These are phyloP conservation scores for Trypanosoma lewisi DNA, from an alignment of 208 protist genomes.

Conservation along the genomic window DNA sequence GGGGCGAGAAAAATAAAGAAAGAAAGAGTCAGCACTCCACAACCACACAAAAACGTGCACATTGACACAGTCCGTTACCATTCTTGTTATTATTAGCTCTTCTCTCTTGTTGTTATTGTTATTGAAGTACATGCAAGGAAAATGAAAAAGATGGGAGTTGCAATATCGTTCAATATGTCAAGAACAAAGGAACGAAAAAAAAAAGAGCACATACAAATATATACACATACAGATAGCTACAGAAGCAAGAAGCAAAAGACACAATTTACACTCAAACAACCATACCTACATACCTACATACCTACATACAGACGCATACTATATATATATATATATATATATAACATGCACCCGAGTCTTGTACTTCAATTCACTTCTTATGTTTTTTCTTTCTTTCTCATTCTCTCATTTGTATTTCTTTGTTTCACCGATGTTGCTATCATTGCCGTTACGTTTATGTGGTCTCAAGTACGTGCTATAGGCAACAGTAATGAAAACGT, in stretches of 20 bases:
- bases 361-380: background rate
- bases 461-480: no score
- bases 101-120: no score
- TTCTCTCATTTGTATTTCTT: conserved; percentile 1
- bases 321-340: conserved; percentile 10
- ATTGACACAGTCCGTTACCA: no score
- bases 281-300: background rate
- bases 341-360: no score
- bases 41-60: background rate
- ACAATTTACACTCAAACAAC: conserved; percentile 7
- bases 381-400: conserved; percentile 7
- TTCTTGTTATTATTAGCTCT: no score
- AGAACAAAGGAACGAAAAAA: background rate
- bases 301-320: background rate
- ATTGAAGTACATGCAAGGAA: background rate
- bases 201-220: background rate
- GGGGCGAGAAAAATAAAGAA: background rate
- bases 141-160: background rate
- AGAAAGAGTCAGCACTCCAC: background rate
- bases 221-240: background rate
- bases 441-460: no score
- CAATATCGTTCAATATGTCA: background rate
- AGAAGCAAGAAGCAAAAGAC: conserved; percentile 1
- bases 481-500: no score
- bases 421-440: background rate